These are phyloP conservation scores for Colletotrichum shisoi DNA, from an alignment of 2,329 filamentous ascomycete species.

Conservation along the genomic window DNA sequence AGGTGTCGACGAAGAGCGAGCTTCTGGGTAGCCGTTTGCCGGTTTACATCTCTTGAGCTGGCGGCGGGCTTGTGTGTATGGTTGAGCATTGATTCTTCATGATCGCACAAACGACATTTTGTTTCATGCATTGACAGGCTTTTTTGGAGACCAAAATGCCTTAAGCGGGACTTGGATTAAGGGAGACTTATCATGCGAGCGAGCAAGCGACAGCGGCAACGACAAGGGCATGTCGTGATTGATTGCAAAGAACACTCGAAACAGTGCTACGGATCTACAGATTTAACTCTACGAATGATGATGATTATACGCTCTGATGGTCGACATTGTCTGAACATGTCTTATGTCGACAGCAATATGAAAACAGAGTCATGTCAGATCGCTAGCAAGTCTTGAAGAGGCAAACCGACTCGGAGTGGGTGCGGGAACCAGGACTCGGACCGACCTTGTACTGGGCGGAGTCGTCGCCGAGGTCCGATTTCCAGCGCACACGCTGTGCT, in stretches of 20 bases:
- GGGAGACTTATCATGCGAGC: background rate
- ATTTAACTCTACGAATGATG: slow-evolving; percentile 9
- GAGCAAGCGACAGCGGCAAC: background rate
- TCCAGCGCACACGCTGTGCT: background rate
- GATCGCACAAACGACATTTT: too few species aligned
- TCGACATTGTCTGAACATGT: background rate
- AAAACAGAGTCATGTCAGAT: background rate
- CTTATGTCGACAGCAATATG: background rate
- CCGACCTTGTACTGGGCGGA: slow-evolving; percentile 7
- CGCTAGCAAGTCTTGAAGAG: background rate
- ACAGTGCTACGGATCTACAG: too few species aligned
- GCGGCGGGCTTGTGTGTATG: background rate
- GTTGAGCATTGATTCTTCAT: too few species aligned
- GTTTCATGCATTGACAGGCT: slow-evolving; percentile 12
- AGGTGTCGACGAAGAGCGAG: slow-evolving; percentile 60
- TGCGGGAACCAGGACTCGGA: background rate
- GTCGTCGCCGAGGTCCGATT: slow-evolving; percentile 18
- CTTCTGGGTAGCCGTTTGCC: slow-evolving; percentile 63
- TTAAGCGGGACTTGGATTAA: background rate
- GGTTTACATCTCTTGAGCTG: slow-evolving; percentile 57
- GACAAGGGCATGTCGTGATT: too few species aligned
- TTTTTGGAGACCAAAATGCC: background rate
- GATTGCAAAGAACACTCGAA: too few species aligned
- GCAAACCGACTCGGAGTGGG: slow-evolving; percentile 1
- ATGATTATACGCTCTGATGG: too few species aligned